Evolutionary conservation across 2,329 filamentous ascomycete genomes (phyloP), one percentile per base, ranked within the genome.

Genomic region (Epichloe sp.): DNA sequence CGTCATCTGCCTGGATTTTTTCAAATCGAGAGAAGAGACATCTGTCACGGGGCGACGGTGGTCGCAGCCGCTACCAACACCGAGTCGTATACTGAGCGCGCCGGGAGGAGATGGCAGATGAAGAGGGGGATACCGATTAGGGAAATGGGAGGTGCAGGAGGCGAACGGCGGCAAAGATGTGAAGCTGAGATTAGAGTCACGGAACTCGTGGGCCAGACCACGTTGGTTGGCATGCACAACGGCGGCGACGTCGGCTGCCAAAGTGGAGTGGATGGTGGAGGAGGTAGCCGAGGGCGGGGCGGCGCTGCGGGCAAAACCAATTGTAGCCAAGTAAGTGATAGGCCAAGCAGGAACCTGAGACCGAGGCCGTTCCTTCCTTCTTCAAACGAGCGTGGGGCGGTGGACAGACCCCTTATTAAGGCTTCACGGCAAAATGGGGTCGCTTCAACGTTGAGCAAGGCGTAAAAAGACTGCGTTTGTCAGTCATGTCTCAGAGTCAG

Each of bases 11-110:
- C n/a, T 43, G 10, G 34, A 15, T 31, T 17, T 31, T 17, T 38
- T 43, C 43, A 47, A 47, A 14, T 47, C 43, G 37, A 52, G 15
- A 17, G 19, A 43, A 38, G 51, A 44, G 47, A 47, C 51, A 52
- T 52, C 44, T 46, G 50, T 11, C 42, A 34, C 42, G 21, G 35
- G 17, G 42, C 42, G 46, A 44, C 34, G 17, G 40, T 41, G 26
- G 46, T 38, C 46, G 45, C 41, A 12, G 42, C 26, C 38, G 44
- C 10, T 15, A 48, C 41, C 21, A 37, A 26, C 42, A 35, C 12
- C 46, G 19, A 21, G 15, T 35, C 7, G 37, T 19, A 17, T 36
- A 4, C 5, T 15, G 31, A 11, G 31, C 17, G 44, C 26, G 40
- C 5, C 34, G 19, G 6, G n/a, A 4, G n/a, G 10, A 35, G n/a